These are phyloP conservation scores for Geranium brycei DNA, from an alignment of 345 rosid genomes.

Conservation along the genomic window DNA sequence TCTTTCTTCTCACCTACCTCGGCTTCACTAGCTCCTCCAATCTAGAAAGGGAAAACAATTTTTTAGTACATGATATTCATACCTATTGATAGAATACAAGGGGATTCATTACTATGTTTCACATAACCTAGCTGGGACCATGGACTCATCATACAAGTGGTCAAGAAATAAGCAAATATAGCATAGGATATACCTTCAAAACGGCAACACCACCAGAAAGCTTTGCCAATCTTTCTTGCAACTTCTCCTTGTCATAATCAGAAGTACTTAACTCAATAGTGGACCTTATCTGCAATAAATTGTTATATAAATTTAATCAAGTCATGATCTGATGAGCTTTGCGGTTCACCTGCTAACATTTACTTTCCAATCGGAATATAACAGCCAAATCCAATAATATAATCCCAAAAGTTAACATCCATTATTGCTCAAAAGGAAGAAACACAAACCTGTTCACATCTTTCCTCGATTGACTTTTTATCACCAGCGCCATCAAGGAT, in stretches of 20 bases:
- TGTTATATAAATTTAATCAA: background rate
- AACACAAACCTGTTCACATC: constrained; percentile 70
- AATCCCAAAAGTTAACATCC: too few relatives aligned
- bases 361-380: background rate
- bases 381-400: too few relatives aligned
- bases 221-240: constrained; percentile 91
- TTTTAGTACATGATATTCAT: background rate
- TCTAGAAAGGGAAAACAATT: constrained; percentile 29
- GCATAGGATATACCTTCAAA: constrained; percentile 47
- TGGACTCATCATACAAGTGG: background rate
- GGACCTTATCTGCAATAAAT: constrained; percentile 47
- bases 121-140: background rate
- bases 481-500: constrained; percentile 95
- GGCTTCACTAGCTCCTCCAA: constrained; percentile 97
- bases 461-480: constrained; percentile 70
- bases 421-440: background rate
- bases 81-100: background rate
- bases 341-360: background rate
- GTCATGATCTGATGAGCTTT: background rate
- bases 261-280: constrained; percentile 68
- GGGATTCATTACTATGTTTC: background rate
- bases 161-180: background rate
- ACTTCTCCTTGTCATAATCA: constrained; percentile 85
- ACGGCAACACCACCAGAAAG: constrained; percentile 97
- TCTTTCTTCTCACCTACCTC: constrained; percentile 92